Conservation (phyloP, 129 eudicot species). For the Sambucus nigra region DNA sequence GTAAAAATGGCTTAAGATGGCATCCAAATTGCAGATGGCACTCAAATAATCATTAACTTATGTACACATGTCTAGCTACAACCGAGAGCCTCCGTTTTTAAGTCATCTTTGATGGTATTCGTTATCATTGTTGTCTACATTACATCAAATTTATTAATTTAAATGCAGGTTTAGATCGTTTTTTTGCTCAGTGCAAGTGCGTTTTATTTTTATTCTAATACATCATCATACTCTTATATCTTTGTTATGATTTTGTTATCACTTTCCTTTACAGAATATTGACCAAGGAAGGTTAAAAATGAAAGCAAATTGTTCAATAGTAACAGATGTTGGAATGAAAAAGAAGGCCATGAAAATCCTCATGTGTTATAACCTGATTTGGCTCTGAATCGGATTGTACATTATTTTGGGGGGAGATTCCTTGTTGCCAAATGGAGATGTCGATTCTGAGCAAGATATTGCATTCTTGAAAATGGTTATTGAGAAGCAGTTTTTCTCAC, state of each 20-base stretch:
- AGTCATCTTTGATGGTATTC: neutral
- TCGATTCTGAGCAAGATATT: constrained; percentile 54
- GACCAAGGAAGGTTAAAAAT: constrained; percentile 88
- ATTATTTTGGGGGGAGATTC: constrained; percentile 87
- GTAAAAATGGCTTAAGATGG: too few relatives aligned
- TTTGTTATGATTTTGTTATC: neutral
- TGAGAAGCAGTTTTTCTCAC: constrained; percentile 80
- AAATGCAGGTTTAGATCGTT: neutral
- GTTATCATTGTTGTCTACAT: neutral
- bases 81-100: too few relatives aligned
- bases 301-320: constrained; percentile 84
- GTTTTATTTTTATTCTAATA: neutral
- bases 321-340: constrained; percentile 89
- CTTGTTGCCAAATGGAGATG: constrained; percentile 53
- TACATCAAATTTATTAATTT: neutral
- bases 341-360: constrained; percentile 65
- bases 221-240: neutral
- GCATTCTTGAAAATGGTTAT: constrained; percentile 73
- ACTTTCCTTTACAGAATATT: constrained; percentile 46
- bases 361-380: constrained; percentile 68
- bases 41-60: too few relatives aligned
- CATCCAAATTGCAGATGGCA: too few relatives aligned
- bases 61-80: too few relatives aligned
- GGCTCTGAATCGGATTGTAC: constrained; percentile 86
- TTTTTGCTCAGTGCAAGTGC: neutral